Evolutionary conservation across 208 protist species (phyloP).

Genomic region (Leishmania guyanensis): DNA sequence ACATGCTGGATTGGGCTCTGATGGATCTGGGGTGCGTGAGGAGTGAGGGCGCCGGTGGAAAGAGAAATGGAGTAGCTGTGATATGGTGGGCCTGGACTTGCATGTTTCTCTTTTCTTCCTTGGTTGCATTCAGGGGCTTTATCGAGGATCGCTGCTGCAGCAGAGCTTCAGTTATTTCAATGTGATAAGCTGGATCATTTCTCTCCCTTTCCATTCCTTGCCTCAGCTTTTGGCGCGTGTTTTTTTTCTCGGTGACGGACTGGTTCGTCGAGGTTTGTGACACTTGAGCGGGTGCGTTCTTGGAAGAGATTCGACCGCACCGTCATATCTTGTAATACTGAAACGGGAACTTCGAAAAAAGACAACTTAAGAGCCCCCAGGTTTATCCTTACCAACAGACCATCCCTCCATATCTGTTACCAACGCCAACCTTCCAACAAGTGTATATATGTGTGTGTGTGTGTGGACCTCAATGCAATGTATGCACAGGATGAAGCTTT

Average conservation of each 20-base stretch:
- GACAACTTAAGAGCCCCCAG: background rate
- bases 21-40: background rate
- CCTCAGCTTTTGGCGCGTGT: background rate
- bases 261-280: background rate
- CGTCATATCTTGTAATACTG: conserved; percentile 6
- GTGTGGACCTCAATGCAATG: too few relatives aligned
- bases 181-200: background rate
- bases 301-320: background rate
- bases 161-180: background rate
- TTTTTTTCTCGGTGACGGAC: background rate
- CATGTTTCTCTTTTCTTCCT: conserved; percentile 7
- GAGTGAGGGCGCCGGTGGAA: background rate
- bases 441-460: background rate
- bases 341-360: background rate
- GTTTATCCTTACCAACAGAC: background rate
- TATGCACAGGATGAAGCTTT: background rate
- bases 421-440: background rate
- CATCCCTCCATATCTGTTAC: background rate
- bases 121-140: background rate
- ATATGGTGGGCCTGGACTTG: background rate
- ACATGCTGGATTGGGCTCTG: background rate
- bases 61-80: background rate
- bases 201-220: background rate
- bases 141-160: background rate
- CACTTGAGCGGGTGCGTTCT: background rate